A percentile compares a stretch with the other conserved stretches of the same genome.
Conservation (phyloP, 2,329 filamentous ascomycete genomes). For the Scleromitrula shiraiana region DNA sequence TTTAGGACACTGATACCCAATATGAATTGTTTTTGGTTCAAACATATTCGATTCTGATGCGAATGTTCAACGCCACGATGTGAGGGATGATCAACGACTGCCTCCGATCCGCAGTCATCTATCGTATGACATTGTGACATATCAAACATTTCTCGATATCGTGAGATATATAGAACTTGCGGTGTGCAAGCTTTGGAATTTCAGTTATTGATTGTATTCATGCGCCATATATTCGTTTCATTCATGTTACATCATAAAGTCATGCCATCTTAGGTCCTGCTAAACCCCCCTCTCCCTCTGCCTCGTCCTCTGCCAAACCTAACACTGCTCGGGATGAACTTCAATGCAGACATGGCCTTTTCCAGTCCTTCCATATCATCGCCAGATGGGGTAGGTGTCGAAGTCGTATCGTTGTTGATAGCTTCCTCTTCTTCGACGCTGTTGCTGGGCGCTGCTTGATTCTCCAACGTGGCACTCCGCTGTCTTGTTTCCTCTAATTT, state of each 20-base stretch:
- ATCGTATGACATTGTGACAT: no score
- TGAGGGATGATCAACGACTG: background rate
- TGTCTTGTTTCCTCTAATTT: constrained; percentile 17
- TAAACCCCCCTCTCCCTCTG: constrained; percentile 26
- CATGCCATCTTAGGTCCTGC: constrained; percentile 18
- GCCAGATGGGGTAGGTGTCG: constrained; percentile 12
- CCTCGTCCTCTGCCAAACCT: constrained; percentile 45
- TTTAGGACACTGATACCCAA: constrained; percentile 24
- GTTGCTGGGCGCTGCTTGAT: background rate
- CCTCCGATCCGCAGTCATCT: no score
- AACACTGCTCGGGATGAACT: constrained; percentile 61
- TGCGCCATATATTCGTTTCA: constrained; percentile 3
- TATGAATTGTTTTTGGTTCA: constrained; percentile 16
- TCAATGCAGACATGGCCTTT: constrained; percentile 62
- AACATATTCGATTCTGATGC: background rate
- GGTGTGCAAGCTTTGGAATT: background rate
- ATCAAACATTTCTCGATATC: background rate
- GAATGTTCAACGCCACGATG: background rate
- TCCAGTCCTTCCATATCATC: constrained; percentile 51
- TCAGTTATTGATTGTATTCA: background rate
- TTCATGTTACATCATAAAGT: constrained; percentile 4
- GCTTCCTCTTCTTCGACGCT: background rate
- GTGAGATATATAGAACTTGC: no score
- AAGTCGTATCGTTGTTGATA: background rate
- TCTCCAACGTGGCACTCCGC: constrained; percentile 15